Base-by-base conservation (phyloP, 2,329 filamentous ascomycete species). In the Aspergillus ibericus region DNA sequence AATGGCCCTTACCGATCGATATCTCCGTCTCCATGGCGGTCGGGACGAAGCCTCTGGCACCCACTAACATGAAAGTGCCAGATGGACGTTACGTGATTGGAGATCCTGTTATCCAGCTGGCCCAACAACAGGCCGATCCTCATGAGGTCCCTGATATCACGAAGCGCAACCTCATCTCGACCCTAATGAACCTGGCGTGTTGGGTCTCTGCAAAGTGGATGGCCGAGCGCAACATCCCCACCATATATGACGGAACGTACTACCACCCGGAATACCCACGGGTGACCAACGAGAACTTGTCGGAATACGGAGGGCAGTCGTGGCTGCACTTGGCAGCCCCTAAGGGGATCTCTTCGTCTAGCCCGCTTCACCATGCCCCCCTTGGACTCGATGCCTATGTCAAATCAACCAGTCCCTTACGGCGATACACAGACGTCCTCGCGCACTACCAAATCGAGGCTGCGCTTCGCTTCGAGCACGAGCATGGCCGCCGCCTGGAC, bases 381-480 rank as follows among this genome's bases (percentile, higher is more conserved):
- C 72, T 87, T 2, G 84, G 83, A 35, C 71, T 84, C 27, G 72
- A 80, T 27, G 69, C 77, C 25, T 88, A 88, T 65, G 71, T 80
- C 59, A 86, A 84, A 71, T 79, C 81, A 52, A 88, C 85, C 0
- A 86, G 82, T 66, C 86, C 86, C 1, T 76, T 88, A 20, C 82
- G 86, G 52, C 80, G 85, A 36, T 88, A 83, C 69, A 78, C 77
- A 48, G 86, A 88, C 70, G 79, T 88, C 68, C 77, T 88, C 47
- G 75, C 80, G 10, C 85, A 88, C 68, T 88, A 86, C 79, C 85
- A 88, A 63, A 85, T 87, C 48, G 85, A 88, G 74, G 82, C 85
- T 6, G 84, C 83, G 1, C 65, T 88, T 40, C 82, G 83, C 10
- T 78, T 82, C 60, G 85, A 88, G 71, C 77, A 80, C 10, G 66